Evolutionary conservation across 108 stramenopile species (phyloP).

Genomic region (Parietichytrium sp.): DNA sequence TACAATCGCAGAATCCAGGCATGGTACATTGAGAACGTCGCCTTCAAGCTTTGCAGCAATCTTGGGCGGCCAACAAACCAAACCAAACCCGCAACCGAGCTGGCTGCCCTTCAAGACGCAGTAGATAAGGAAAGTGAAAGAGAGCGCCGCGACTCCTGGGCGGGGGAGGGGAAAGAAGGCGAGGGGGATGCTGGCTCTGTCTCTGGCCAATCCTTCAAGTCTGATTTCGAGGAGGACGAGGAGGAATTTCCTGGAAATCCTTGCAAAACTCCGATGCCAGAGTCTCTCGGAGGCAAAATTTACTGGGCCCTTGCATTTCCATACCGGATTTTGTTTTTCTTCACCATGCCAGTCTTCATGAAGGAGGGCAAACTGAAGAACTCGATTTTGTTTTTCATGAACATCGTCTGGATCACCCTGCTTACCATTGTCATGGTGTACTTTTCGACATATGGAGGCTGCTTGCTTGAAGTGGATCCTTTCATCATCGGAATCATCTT

Average conservation of each 20-base stretch:
- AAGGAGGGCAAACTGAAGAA: slow-evolving; percentile 10
- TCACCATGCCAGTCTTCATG: slow-evolving; percentile 34
- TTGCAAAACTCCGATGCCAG: not conserved
- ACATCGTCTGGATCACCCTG: slow-evolving; percentile 49
- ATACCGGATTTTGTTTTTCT: not conserved
- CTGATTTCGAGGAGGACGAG: not conserved
- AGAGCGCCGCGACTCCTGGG: no score
- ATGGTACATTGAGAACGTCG: not conserved
- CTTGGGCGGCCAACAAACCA: not conserved
- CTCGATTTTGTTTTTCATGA: slow-evolving; percentile 42
- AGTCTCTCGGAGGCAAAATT: slow-evolving; percentile 24
- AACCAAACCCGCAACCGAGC: not conserved
- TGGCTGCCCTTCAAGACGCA: not conserved
- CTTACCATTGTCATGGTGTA: slow-evolving; percentile 54
- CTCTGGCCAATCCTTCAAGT: not conserved
- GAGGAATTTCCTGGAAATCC: slow-evolving; percentile 24
- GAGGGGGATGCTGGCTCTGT: not conserved
- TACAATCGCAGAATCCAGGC: not conserved
- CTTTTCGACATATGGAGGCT: slow-evolving; percentile 42
- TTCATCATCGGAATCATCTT: slow-evolving; percentile 38
- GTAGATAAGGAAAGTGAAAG: not conserved
- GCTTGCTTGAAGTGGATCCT: not conserved
- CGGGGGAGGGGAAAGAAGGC: not conserved
- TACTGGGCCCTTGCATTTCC: slow-evolving; percentile 9
- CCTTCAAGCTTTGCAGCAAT: not conserved